Evolutionary conservation across 1,284 basidiomycete species (phyloP).

Genomic region (Cutaneotrichosporon daszewskae): DNA sequence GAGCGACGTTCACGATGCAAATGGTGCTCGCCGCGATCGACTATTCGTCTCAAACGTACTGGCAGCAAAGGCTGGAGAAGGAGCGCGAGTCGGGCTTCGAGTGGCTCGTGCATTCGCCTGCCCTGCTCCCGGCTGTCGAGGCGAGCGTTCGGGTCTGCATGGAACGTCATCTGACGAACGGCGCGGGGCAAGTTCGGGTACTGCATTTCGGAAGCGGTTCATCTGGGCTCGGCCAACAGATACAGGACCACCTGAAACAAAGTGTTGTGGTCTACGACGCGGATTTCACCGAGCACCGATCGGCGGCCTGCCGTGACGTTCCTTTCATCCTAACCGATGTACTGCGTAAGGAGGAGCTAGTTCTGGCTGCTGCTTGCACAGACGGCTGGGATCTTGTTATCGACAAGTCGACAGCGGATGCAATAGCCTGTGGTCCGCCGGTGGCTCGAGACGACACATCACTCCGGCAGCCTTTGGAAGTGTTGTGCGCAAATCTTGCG

Average conservation of each 20-base stretch:
- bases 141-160: too few species aligned
- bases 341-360: too few species aligned
- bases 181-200: too few species aligned
- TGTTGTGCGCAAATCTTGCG: conserved; percentile 25
- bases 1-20: too few species aligned
- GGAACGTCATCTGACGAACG: too few species aligned
- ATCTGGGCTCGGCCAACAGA: conserved; percentile 23
- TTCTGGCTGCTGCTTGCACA: too few species aligned
- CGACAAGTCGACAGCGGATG: conserved; percentile 44
- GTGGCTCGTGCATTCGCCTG: conserved; percentile 29
- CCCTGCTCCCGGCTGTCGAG: too few species aligned
- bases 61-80: conserved; percentile 28
- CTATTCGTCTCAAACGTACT: conserved; percentile 38
- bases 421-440: conserved; percentile 37
- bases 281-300: too few species aligned
- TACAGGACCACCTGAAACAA: conserved; percentile 9
- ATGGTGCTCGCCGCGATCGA: conserved; percentile 21
- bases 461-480: neutral
- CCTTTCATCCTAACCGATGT: too few species aligned
- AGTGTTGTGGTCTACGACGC: conserved; percentile 26
- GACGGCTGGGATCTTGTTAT: conserved; percentile 35
- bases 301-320: too few species aligned
- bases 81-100: conserved; percentile 29
- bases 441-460: neutral
- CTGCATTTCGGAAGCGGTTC: conserved; percentile 42